Conservation (phyloP, 495 filamentous ascomycete species). For the Pyrenula aspistea region DNA sequence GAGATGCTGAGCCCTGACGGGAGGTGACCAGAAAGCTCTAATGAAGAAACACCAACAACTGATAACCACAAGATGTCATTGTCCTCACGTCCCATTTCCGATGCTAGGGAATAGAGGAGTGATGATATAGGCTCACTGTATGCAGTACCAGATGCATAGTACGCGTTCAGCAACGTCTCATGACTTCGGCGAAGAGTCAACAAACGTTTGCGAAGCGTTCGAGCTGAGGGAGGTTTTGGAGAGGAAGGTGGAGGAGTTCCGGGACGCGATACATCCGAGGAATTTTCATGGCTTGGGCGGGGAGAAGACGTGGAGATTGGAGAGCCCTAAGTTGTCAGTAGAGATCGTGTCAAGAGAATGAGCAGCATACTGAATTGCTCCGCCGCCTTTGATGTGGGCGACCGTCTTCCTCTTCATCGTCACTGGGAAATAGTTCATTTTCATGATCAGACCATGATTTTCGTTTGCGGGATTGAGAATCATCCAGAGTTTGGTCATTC, state of each 20-base stretch:
- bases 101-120: slow-evolving; percentile 86
- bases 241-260: slow-evolving; percentile 32
- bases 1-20: slow-evolving; percentile 70
- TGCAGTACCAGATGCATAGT: slow-evolving; percentile 77
- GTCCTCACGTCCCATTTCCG: slow-evolving; percentile 89
- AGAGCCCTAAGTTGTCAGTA: slow-evolving; percentile 42
- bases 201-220: slow-evolving; percentile 57
- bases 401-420: slow-evolving; percentile 52
- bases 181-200: slow-evolving; percentile 65
- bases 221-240: slow-evolving; percentile 50
- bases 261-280: slow-evolving; percentile 29
- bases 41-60: slow-evolving; percentile 82
- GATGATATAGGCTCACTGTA: slow-evolving; percentile 93
- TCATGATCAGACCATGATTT: slow-evolving; percentile 74
- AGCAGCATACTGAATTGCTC: slow-evolving; percentile 66
- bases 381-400: slow-evolving; percentile 67
- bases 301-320: slow-evolving; percentile 37
- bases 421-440: slow-evolving; percentile 52
- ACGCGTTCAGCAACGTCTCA: slow-evolving; percentile 56
- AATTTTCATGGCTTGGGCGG: slow-evolving; percentile 27
- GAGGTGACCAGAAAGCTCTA: slow-evolving; percentile 82
- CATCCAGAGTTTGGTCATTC: slow-evolving; percentile 25
- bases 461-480: slow-evolving; percentile 48
- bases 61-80: slow-evolving; percentile 92
- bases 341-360: background rate